Conservation (phyloP, 805 yeast genomes). For the Candida dajiaensis region DNA sequence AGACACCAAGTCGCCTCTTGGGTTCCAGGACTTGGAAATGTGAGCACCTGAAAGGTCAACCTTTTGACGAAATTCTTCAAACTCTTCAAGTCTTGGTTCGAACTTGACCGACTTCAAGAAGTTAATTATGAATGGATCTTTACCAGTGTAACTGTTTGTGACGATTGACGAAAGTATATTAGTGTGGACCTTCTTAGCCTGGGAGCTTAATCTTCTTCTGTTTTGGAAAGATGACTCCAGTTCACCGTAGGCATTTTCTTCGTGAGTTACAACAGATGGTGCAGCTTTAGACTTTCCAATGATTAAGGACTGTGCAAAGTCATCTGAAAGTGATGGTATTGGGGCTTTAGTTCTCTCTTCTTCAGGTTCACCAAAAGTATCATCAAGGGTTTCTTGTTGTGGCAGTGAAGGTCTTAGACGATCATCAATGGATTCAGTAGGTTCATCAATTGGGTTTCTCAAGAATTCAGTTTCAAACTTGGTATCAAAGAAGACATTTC, state of each 20-base stretch:
- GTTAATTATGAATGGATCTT: slow-evolving; percentile 53
- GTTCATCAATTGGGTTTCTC: not conserved
- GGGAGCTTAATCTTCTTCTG: slow-evolving; percentile 9
- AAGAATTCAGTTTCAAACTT: slow-evolving; percentile 16
- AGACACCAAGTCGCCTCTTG: slow-evolving; percentile 52
- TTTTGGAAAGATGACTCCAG: slow-evolving; percentile 24
- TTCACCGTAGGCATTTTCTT: slow-evolving; percentile 42
- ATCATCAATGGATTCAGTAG: slow-evolving; percentile 6
- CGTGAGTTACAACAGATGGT: slow-evolving; percentile 33
- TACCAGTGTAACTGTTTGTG: slow-evolving; percentile 61
- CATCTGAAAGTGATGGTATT: slow-evolving; percentile 10
- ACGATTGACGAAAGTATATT: slow-evolving; percentile 23
- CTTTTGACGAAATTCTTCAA: slow-evolving; percentile 59
- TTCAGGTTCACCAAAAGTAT: not conserved
- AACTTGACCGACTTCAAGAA: slow-evolving; percentile 48
- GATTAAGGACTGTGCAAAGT: slow-evolving; percentile 27
- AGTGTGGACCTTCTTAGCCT: slow-evolving; percentile 6
- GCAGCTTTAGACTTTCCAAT: slow-evolving; percentile 30
- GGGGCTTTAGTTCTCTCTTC: not conserved
- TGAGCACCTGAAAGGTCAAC: slow-evolving; percentile 6
- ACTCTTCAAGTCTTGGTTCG: slow-evolving; percentile 53
- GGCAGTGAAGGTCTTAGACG: not conserved
- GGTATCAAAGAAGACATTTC: slow-evolving; percentile 47
- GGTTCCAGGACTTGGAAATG: slow-evolving; percentile 25
- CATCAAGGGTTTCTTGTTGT: not conserved